Evolutionary conservation across 306 rosid species (phyloP), one percentile per base, ranked within the genome.

Genomic region (Adenanthera pavonina): DNA sequence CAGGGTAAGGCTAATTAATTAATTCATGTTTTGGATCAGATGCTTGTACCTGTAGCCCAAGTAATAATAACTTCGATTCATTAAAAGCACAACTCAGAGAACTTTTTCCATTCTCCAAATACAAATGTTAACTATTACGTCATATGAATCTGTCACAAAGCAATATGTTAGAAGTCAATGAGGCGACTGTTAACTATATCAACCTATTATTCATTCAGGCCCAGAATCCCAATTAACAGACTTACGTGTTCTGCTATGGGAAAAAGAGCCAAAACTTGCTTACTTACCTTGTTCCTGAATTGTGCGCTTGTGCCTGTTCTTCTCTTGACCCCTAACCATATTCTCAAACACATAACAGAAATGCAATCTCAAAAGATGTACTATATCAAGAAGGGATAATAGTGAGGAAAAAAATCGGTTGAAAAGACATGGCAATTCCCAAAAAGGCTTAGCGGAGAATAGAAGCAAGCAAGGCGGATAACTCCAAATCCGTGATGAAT

Each of bases 381-480:
- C 30, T 25, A 0, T 36, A 34, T 13, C 12, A 0, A 33, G 15
- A 5, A 61, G 33, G 17, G 68, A 61, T 60, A 25, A 3, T 0
- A 9, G 15, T 14, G 35, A 56, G 34, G 61, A 34, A 33, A 13
- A 33, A 34, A 34, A 61, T 30, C 3, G 17, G 30, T 38, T 6
- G n/a, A 40, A 36, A 73, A 53, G 77, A 73, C 7, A 15, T n/a
- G 38, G 13, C n/a, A 9, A 12, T 15, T 43, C 41, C 60, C 7
- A 10, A 35, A 34, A 8, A 34, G 7, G 66, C 10, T 54, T 48
- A 33, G 68, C 54, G 35, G 64, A 81, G 8, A 34, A 43, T 44
- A n/a, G 46, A 75, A 44, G 77, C 49, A 75, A 47, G 64, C 72
- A 76, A 67, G 43, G 33, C 36, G 54, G 75, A 41, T 51, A 65